phyloP scores from a whole-genome alignment of 768 basidiomycete species.

The Auricularia sp. region DNA sequence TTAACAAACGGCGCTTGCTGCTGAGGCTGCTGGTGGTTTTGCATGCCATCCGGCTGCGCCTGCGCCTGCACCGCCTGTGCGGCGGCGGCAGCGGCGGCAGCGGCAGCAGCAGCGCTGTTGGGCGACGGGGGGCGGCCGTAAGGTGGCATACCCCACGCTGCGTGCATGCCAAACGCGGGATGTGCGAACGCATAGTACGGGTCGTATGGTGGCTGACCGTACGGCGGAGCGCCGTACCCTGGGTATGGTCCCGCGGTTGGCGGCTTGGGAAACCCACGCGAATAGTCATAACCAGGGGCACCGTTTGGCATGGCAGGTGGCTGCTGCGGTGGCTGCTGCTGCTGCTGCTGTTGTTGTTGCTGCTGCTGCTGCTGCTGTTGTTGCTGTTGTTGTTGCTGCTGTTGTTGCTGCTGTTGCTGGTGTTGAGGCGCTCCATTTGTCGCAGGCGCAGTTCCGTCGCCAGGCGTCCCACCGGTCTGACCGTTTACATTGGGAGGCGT shows the following conservation, averaged over 20 bases:
- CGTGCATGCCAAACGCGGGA: not conserved
- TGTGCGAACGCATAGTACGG: not conserved
- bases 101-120: not conserved
- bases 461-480: not conserved
- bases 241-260: not conserved
- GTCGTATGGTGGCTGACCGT: not conserved
- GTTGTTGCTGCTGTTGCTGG: not conserved
- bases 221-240: not conserved
- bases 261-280: not conserved
- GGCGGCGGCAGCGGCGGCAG: not conserved
- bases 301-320: not conserved
- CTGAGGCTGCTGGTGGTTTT: not conserved
- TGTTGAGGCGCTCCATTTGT: not conserved
- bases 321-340: not conserved
- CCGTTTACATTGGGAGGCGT: not conserved
- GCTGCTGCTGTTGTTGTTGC: not conserved
- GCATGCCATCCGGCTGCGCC: not conserved
- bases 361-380: not conserved
- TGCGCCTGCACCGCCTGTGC: not conserved
- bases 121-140: not conserved
- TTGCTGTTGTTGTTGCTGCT: not conserved
- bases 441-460: not conserved
- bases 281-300: not conserved
- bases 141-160: not conserved
- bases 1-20: not conserved